Evolutionary conservation across 768 basidiomycete species (phyloP).

Genomic region (Pholiota conissans): DNA sequence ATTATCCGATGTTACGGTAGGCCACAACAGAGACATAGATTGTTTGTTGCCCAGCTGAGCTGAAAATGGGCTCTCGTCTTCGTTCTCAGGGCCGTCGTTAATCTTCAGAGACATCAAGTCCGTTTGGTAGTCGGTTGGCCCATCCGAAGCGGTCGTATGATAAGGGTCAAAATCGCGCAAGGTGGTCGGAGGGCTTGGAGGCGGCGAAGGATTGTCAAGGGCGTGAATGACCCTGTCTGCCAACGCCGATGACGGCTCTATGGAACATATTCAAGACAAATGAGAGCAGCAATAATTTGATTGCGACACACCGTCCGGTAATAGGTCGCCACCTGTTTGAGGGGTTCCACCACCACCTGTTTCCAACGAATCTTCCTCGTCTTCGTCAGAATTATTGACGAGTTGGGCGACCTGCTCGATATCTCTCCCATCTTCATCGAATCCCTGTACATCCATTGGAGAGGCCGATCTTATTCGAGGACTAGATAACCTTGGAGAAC

Average conservation of each 20-base stretch:
- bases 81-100: conserved; percentile 7
- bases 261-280: conserved; percentile 1
- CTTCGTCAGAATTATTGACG: conserved; percentile 28
- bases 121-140: conserved; percentile 20
- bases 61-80: conserved; percentile 1
- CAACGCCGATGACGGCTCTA: conserved; percentile 69
- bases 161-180: conserved; percentile 26
- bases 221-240: conserved; percentile 68
- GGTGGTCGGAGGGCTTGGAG: conserved; percentile 31
- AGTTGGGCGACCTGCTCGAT: conserved; percentile 25
- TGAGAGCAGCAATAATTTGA: conserved; percentile 3
- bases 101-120: conserved; percentile 22
- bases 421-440: conserved; percentile 28
- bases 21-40: background rate
- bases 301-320: conserved; percentile 44
- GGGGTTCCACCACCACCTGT: conserved; percentile 48
- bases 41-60: background rate
- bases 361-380: conserved; percentile 29
- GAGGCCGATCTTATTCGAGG: conserved; percentile 30
- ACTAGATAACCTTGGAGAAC: conserved; percentile 52
- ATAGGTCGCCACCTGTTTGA: conserved; percentile 36
- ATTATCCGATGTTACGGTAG: conserved; percentile 2
- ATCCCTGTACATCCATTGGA: conserved; percentile 10
- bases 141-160: conserved; percentile 17
- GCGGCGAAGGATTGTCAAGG: conserved; percentile 75